A percentile compares a stretch with the other conserved stretches of the same genome.
phyloP scores from a whole-genome alignment of 2,329 filamentous ascomycete species.

The Penicillium sp. region DNA sequence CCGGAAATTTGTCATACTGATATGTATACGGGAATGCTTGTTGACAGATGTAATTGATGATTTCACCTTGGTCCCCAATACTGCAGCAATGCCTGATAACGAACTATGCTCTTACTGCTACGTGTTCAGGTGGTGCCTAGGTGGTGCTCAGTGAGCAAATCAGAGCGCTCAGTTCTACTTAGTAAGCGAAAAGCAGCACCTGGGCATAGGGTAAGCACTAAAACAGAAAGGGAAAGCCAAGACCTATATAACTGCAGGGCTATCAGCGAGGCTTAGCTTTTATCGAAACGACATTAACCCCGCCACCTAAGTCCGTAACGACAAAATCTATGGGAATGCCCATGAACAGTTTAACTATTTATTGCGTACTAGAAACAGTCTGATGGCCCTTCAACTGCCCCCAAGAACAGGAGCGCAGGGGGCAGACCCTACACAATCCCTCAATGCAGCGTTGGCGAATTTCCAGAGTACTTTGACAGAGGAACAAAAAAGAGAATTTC shows the following conservation, averaged over 20 bases:
- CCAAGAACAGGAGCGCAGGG: neutral
- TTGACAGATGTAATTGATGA: too few species aligned
- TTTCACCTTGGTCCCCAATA: too few species aligned
- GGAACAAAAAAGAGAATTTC: neutral
- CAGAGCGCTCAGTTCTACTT: too few species aligned
- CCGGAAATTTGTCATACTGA: constrained; percentile 10
- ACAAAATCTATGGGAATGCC: neutral
- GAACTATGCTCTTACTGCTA: too few species aligned
- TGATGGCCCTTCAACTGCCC: neutral
- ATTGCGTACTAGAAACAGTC: neutral
- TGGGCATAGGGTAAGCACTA: too few species aligned
- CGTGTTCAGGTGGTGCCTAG: too few species aligned
- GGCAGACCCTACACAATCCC: neutral
- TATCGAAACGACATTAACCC: neutral
- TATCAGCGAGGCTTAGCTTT: neutral
- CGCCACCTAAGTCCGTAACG: neutral
- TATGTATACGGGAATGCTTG: constrained; percentile 11
- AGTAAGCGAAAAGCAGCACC: too few species aligned
- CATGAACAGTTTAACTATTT: too few species aligned
- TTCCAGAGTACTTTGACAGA: neutral
- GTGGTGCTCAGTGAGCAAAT: too few species aligned
- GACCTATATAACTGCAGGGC: neutral
- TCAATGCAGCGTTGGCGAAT: neutral
- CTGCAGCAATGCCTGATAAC: neutral
- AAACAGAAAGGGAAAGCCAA: too few species aligned